Conservation (phyloP, 2,329 filamentous ascomycete genomes). For the Diaporthe citri region DNA sequence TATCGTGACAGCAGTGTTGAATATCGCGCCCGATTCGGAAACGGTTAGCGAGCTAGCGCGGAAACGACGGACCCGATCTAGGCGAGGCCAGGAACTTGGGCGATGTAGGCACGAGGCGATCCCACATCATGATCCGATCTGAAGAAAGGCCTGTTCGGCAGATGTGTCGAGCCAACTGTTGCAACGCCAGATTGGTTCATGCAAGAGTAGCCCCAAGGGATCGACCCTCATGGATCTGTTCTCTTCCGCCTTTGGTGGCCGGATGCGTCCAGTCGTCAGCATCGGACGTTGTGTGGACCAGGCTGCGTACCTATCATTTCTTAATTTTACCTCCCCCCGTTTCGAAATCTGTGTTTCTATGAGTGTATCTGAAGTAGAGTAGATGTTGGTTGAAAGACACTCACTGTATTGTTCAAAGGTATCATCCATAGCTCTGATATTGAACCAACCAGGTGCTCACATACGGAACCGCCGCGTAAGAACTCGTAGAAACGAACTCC, state of each 20-base stretch:
- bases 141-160: constrained; percentile 27
- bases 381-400: not conserved
- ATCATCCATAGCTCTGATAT: too few relatives aligned
- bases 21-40: constrained; percentile 47
- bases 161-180: constrained; percentile 3
- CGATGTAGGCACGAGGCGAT: not conserved
- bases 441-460: not conserved
- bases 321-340: not conserved
- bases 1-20: constrained; percentile 42
- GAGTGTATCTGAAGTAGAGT: not conserved
- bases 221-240: not conserved
- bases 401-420: not conserved
- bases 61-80: constrained; percentile 42
- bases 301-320: not conserved
- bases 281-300: not conserved
- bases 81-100: constrained; percentile 8
- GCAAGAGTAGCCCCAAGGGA: not conserved
- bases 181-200: not conserved
- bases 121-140: constrained; percentile 5
- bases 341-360: not conserved
- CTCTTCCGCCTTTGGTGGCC: not conserved
- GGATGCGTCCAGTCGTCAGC: not conserved
- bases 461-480: not conserved
- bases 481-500: not conserved
- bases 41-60: constrained; percentile 50